phyloP scores from a whole-genome alignment of 2,329 filamentous ascomycete genomes.

The Fusarium duplospermum region DNA sequence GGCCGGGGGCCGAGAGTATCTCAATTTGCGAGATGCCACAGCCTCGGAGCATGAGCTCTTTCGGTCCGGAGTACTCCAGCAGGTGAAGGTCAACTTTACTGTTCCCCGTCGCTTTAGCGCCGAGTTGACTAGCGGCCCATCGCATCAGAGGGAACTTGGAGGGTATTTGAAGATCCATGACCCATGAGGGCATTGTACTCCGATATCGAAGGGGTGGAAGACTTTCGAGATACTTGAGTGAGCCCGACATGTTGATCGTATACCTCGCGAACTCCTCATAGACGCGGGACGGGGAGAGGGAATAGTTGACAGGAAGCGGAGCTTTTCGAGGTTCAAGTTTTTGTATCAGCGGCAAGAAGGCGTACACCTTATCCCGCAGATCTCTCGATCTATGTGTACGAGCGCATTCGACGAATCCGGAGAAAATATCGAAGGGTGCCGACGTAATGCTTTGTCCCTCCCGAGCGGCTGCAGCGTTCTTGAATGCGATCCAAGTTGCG shows the following conservation, averaged over 20 bases:
- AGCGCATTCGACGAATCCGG: slow-evolving; percentile 26
- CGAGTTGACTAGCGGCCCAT: slow-evolving; percentile 25
- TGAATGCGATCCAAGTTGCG: slow-evolving; percentile 24
- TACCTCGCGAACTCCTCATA: slow-evolving; percentile 26
- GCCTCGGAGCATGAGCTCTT: slow-evolving; percentile 12
- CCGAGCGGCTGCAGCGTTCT: slow-evolving; percentile 15
- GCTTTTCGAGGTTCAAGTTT: slow-evolving; percentile 17
- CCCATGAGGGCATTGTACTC: slow-evolving; percentile 24
- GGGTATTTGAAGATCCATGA: slow-evolving; percentile 28
- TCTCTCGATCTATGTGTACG: slow-evolving; percentile 25
- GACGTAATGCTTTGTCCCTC: slow-evolving; percentile 12
- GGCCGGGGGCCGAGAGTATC: slow-evolving; percentile 9
- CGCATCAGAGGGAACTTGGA: slow-evolving; percentile 23
- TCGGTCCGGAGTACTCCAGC: slow-evolving; percentile 1
- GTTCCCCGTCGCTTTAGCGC: slow-evolving; percentile 8
- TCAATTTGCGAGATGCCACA: slow-evolving; percentile 10
- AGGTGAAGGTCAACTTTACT: slow-evolving; percentile 23
- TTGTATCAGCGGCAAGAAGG: slow-evolving; percentile 26
- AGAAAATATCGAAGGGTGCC: slow-evolving; percentile 21
- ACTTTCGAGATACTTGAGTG: slow-evolving; percentile 26
- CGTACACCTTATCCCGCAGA: slow-evolving; percentile 27
- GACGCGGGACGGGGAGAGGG: slow-evolving; percentile 13
- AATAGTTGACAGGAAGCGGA: slow-evolving; percentile 22
- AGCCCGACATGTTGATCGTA: slow-evolving; percentile 15
- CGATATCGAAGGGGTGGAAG: slow-evolving; percentile 10